phyloP scores from a whole-genome alignment of 2,329 filamentous ascomycete species.

The Lachnellula suecica region DNA sequence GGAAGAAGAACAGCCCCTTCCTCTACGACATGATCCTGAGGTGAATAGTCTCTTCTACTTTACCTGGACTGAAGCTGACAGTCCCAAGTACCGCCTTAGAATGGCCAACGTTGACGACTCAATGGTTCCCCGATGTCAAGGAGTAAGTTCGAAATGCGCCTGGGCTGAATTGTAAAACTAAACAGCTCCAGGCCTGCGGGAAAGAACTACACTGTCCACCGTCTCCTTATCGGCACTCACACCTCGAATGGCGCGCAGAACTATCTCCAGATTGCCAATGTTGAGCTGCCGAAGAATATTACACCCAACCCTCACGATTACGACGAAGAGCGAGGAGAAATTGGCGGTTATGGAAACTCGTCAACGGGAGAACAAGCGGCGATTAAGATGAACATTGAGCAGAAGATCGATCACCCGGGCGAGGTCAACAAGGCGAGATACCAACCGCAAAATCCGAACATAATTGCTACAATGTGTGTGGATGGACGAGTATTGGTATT shows the following conservation, averaged over 20 bases:
- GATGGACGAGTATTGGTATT: conserved; percentile 90
- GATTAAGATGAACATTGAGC: conserved; percentile 88
- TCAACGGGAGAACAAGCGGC: conserved; percentile 64
- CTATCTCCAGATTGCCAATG: conserved; percentile 91
- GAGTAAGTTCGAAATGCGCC: conserved; percentile 45
- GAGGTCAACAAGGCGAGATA: conserved; percentile 99
- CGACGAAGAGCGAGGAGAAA: conserved; percentile 87
- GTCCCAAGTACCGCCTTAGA: conserved; percentile 75
- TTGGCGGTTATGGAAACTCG: conserved; percentile 85
- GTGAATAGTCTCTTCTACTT: conserved; percentile 38
- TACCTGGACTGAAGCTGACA: conserved; percentile 15
- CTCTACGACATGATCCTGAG: conserved; percentile 97
- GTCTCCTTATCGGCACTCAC: conserved; percentile 90
- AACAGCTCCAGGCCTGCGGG: conserved; percentile 60
- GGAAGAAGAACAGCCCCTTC: conserved; percentile 99
- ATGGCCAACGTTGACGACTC: conserved; percentile 95
- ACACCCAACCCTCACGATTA: conserved; percentile 78
- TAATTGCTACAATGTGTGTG: conserved; percentile 89
- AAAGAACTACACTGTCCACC: conserved; percentile 84
- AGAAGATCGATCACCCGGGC: conserved; percentile 93
- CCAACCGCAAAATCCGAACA: conserved; percentile 94
- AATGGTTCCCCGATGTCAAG: conserved; percentile 97
- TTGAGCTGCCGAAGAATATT: conserved; percentile 83
- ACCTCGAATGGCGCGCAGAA: conserved; percentile 84
- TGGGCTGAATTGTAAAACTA: not conserved